Percentiles rank a stretch among this genome's conserved stretches.
Evolutionary conservation across 2,329 filamentous ascomycete species (phyloP).

Genomic region (Sphaerulina vaccinii): DNA sequence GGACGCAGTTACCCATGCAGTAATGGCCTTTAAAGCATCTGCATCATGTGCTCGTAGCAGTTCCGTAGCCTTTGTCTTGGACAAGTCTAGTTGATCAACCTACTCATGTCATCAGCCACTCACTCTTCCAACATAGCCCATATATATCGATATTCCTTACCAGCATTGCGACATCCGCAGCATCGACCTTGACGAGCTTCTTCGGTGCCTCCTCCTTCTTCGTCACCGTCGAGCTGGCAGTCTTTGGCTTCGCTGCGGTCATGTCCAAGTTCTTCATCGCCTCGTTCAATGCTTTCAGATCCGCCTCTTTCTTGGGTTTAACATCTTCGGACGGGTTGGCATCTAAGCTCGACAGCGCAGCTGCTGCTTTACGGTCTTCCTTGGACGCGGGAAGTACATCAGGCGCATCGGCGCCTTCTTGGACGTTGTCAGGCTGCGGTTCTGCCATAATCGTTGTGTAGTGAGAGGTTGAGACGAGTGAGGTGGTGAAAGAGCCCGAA

Average conservation of each 20-base stretch:
- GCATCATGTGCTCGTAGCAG: constrained; percentile 71
- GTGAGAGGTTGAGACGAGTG: not conserved
- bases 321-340: constrained; percentile 50
- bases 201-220: constrained; percentile 37
- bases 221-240: constrained; percentile 35
- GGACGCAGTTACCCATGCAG: constrained; percentile 47
- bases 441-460: constrained; percentile 63
- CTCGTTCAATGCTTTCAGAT: constrained; percentile 68
- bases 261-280: constrained; percentile 64
- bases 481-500: not conserved
- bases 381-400: constrained; percentile 59
- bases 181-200: constrained; percentile 67
- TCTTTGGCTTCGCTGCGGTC: constrained; percentile 48
- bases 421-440: constrained; percentile 58
- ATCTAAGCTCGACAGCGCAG: constrained; percentile 70
- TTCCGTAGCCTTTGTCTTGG: constrained; percentile 71
- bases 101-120: constrained; percentile 31
- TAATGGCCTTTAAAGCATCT: constrained; percentile 66
- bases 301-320: constrained; percentile 58
- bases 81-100: constrained; percentile 70
- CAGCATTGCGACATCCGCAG: constrained; percentile 67
- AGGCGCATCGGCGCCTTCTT: constrained; percentile 60
- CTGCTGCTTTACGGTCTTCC: constrained; percentile 74
- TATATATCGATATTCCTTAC: constrained; percentile 48
- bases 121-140: not conserved